Percentiles rank a stretch among this genome's conserved stretches.
These are phyloP conservation scores for Lactuca sativa DNA, from an alignment of 129 eudicot genomes.

Conservation along the genomic window DNA sequence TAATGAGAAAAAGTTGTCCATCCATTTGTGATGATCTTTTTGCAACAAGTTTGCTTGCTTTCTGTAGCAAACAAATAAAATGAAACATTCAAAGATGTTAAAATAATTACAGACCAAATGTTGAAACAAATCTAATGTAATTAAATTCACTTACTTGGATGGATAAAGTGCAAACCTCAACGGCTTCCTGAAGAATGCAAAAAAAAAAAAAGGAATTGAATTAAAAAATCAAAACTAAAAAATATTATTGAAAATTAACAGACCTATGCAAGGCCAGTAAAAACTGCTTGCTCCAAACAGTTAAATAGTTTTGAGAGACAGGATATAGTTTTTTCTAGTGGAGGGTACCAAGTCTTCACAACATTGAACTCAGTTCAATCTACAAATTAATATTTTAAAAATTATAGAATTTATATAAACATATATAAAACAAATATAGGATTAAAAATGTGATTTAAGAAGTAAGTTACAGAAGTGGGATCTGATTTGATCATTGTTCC, in stretches of 20 bases:
- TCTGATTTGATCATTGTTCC: too few species aligned
- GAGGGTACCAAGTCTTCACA: too few species aligned
- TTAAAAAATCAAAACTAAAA: neutral
- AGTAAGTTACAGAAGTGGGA: too few species aligned
- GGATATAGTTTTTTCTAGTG: slow-evolving; percentile 77
- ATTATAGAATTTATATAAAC: too few species aligned
- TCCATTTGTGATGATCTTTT: slow-evolving; percentile 85
- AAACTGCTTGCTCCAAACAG: slow-evolving; percentile 78
- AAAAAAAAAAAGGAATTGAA: slow-evolving; percentile 19
- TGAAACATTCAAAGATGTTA: slow-evolving; percentile 16
- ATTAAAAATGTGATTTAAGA: too few species aligned
- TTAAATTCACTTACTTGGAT: slow-evolving; percentile 67
- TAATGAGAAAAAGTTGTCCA: slow-evolving; percentile 90
- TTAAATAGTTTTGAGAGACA: slow-evolving; percentile 83
- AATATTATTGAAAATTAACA: neutral
- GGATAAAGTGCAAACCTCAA: slow-evolving; percentile 83
- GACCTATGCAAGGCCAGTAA: slow-evolving; percentile 98
- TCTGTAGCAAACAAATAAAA: too few species aligned
- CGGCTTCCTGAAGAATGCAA: slow-evolving; percentile 76
- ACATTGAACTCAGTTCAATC: too few species aligned
- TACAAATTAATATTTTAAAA: too few species aligned
- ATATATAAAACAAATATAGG: too few species aligned
- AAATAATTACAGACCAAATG: slow-evolving; percentile 6
- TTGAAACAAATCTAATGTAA: slow-evolving; percentile 6
- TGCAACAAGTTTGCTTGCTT: slow-evolving; percentile 82